Evolutionary conservation across 257 asterid genomes (phyloP), one percentile per base, ranked within the genome.

Genomic region (Salvia splendens): DNA sequence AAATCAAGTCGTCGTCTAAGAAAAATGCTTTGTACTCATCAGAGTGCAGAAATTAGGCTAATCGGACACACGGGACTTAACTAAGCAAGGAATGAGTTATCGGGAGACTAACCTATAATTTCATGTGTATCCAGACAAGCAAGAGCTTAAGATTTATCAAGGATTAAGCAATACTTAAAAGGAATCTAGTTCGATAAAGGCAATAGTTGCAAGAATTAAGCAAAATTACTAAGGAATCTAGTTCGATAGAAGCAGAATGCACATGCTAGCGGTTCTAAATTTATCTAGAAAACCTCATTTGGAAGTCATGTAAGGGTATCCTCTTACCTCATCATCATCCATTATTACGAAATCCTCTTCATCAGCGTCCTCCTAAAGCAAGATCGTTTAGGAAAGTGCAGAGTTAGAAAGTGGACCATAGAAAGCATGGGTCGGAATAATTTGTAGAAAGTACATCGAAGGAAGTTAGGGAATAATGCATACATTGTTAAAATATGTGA

Each of bases 401-500:
- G 54, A 65, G 15, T 47, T 47, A 59, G 65, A 15, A 35, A 56
- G 35, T 17, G n/a, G 7, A 51, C 48, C 4, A 49, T 55, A 40
- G 30, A 15, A 56, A 12, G 35, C 58, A 46, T n/a, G 52, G 65
- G 14, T 72, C 61, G 56, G 52, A 64, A 55, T 30, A 59, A 59
- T 11, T 35, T 11, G 40, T 20, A 50, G 15, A 72, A 59, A 61
- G 14, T 33, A 56, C 40, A 72, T 47, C 52, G 50, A 56, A 52
- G 53, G 72, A 11, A 68, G 68, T 68, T 43, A 48, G 49, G 61
- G 53, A 67, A 72, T 5, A 12, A 63, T 36, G 36, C 35, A 28
- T 72, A 84, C 94, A 69, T 81, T 82, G 82, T 75, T 81, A 70
- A 84, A 86, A 51, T 82, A 84, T 58, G 88, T 72, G 45, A 84